Evolutionary conservation across 2,329 filamentous ascomycete species (phyloP).

Genomic region (Chaetomium olivaceum): DNA sequence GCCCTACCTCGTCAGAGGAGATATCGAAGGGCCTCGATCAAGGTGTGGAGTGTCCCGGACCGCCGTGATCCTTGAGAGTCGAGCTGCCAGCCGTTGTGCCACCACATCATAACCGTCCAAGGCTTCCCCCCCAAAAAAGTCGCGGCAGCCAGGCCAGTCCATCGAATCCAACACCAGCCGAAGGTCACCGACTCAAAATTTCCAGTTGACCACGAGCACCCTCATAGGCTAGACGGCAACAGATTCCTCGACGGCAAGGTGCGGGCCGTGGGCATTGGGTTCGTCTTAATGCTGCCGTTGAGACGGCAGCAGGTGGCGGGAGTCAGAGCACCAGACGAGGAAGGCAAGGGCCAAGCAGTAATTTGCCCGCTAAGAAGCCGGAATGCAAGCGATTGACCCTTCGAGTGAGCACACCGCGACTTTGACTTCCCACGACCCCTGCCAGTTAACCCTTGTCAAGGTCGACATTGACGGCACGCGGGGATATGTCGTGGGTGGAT

Average conservation of each 20-base stretch:
- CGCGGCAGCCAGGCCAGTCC: neutral
- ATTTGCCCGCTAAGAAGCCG: neutral
- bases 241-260: neutral
- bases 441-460: neutral
- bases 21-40: neutral
- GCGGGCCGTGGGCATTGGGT: neutral
- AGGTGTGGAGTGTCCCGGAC: too few relatives aligned
- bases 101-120: too few relatives aligned
- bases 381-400: neutral
- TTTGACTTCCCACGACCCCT: neutral
- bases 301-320: neutral
- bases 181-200: neutral
- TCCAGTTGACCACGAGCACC: neutral
- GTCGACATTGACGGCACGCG: neutral
- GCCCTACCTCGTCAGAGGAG: neutral
- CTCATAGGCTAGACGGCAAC: neutral
- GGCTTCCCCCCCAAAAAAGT: too few relatives aligned
- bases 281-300: neutral
- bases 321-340: neutral
- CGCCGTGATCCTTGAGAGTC: too few relatives aligned
- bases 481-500: neutral
- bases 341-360: neutral
- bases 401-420: neutral
- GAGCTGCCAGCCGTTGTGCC: too few relatives aligned
- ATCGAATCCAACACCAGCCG: neutral